Base-by-base conservation (phyloP, 768 basidiomycete species). In the Agaricus sinodeliciosus region DNA sequence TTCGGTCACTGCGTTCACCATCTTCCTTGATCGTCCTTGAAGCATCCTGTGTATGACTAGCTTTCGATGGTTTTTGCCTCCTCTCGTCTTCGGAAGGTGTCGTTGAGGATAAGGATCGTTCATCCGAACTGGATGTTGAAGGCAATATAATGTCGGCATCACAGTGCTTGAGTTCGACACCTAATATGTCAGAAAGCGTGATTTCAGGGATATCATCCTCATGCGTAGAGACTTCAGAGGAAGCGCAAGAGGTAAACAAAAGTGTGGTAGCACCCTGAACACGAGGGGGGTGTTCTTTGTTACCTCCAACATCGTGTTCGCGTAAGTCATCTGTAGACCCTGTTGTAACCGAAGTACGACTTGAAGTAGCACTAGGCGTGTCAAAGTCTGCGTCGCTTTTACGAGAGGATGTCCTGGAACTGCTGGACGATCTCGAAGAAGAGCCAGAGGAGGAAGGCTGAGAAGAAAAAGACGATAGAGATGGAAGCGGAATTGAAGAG, bases 391-490 rank as follows among this genome's bases (percentile, higher is more conserved):
- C 41, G 28, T 35, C 49, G 22, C 47, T 48, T 35, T 25, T 16
- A 28, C 15, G 25, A 34, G 41, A 31, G 22, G 19, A 27, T 18
- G 57, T 51, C 16, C 49, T 55, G 3, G 57, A 57, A 12, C 37
- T 6, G 16, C 15, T 39, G 34, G 37, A 48, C 15, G 56, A 47
- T 41, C 51, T 52, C 16, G 37, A 39, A 39, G 37, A 51, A 35
- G 51, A 54, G 0, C 31, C 31, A 31, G 31, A 31, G 3, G 4
- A 45, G 28, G 54, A 51, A 46, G 57, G 44, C 27, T 35, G 47
- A 31, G 57, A 50, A 15, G 48, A 41, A 8, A 53, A 58, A 13
- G 57, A 51, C 13, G 53, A 40, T 37, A 48, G 49, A 22, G 48
- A 57, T 16, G 49, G 35, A 34, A 52, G 36, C n/a, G 34, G 44